phyloP scores from a whole-genome alignment of 768 basidiomycete species.

The Suillus variegatus region DNA sequence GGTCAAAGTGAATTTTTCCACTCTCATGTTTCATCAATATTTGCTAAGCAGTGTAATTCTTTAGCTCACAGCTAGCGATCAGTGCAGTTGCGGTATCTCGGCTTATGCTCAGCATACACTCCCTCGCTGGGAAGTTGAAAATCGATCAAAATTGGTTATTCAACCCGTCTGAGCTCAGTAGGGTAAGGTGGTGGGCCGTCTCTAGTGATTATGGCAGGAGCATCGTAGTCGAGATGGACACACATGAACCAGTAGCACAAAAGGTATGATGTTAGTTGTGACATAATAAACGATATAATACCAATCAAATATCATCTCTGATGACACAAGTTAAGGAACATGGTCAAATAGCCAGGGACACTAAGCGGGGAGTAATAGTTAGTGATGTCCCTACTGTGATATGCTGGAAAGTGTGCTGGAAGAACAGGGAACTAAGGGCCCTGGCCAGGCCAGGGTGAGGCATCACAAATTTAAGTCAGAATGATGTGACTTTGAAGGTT shows the following conservation, averaged over 20 bases:
- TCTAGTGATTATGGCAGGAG: slow-evolving; percentile 2
- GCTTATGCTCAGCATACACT: slow-evolving; percentile 16
- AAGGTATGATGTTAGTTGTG: background rate
- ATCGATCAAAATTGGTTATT: slow-evolving; percentile 13
- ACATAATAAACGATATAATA: background rate
- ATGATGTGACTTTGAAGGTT: no score
- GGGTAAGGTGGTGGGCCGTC: slow-evolving; percentile 9
- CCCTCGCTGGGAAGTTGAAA: slow-evolving; percentile 14
- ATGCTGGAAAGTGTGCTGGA: no score
- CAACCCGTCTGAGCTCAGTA: slow-evolving; percentile 16
- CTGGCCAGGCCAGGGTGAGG: no score
- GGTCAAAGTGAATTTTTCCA: slow-evolving; percentile 7
- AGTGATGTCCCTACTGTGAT: no score
- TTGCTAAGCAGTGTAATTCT: background rate
- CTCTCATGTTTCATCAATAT: background rate
- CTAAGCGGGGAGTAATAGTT: background rate
- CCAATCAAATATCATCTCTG: background rate
- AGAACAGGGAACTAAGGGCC: no score
- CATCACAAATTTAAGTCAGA: no score
- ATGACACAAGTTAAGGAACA: background rate
- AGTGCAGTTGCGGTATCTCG: slow-evolving; percentile 14
- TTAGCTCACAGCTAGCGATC: slow-evolving; percentile 10
- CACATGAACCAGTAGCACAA: slow-evolving; percentile 6
- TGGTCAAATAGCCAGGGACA: background rate
- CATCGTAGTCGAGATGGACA: slow-evolving; percentile 15